Conservation (phyloP, 305 asterid species). For the Ruellia speciosa region DNA sequence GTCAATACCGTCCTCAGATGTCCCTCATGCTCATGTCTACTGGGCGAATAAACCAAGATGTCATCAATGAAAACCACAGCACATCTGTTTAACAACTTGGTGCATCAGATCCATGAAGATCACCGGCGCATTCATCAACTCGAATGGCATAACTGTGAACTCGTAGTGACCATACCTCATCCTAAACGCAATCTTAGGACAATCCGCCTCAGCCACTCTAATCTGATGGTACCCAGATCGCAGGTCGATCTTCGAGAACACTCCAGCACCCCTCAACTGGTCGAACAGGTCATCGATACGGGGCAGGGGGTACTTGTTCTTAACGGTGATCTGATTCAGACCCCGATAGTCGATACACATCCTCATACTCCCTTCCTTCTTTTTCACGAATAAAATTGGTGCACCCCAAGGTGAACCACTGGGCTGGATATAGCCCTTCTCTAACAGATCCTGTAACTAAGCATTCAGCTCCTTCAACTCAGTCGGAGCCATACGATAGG, state of each 20-base stretch:
- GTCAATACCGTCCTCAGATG: not conserved
- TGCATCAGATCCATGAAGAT: not conserved
- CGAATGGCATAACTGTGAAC: not conserved
- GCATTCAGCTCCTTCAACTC: not conserved
- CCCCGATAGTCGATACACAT: not conserved
- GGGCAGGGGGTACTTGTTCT: not conserved
- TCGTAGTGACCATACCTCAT: not conserved
- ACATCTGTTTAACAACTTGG: not conserved
- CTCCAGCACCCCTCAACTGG: not conserved
- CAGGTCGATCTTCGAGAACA: not conserved
- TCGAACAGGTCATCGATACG: slow-evolving; percentile 1
- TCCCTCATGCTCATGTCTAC: not conserved
- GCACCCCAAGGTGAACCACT: slow-evolving; percentile 5
- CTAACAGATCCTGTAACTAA: not conserved
- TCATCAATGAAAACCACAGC: not conserved
- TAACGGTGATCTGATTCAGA: not conserved
- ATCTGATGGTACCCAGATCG: not conserved
- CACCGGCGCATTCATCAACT: not conserved
- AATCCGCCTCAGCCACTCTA: not conserved
- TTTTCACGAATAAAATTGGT: not conserved
- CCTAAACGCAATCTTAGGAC: not conserved
- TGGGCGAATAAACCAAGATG: not conserved
- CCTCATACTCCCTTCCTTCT: slow-evolving; percentile 7
- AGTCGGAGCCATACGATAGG: not conserved
- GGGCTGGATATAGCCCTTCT: not conserved